These are phyloP conservation scores for Fulvia fulva DNA, from an alignment of 2,329 filamentous ascomycete genomes.

Conservation along the genomic window DNA sequence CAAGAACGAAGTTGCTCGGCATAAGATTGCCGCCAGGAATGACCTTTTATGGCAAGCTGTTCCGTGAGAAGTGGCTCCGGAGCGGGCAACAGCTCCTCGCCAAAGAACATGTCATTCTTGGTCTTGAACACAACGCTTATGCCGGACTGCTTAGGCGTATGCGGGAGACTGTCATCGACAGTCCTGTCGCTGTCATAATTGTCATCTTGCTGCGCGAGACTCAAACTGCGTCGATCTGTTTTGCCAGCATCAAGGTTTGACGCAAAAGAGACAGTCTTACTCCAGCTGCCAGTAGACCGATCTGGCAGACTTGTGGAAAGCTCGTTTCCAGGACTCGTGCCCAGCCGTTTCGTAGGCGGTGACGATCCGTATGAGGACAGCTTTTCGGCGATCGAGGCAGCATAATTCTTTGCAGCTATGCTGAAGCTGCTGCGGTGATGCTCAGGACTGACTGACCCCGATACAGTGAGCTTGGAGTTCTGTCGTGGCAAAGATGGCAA, in stretches of 20 bases:
- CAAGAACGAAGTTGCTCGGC: slow-evolving; percentile 57
- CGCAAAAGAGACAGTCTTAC: slow-evolving; percentile 35
- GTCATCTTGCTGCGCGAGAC: slow-evolving; percentile 25
- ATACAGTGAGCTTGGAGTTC: slow-evolving; percentile 21
- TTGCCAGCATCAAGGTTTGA: slow-evolving; percentile 32
- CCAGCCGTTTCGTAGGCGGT: slow-evolving; percentile 26
- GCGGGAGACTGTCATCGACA: slow-evolving; percentile 35
- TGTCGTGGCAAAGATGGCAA: slow-evolving; percentile 23
- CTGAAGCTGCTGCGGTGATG: slow-evolving; percentile 32
- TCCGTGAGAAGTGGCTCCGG: slow-evolving; percentile 48
- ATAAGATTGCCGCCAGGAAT: slow-evolving; percentile 54
- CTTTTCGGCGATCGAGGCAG: slow-evolving; percentile 33
- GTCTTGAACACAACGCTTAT: slow-evolving; percentile 46
- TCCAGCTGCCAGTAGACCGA: slow-evolving; percentile 44
- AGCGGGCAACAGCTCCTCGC: slow-evolving; percentile 43
- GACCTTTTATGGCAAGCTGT: slow-evolving; percentile 46
- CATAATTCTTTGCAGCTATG: slow-evolving; percentile 32
- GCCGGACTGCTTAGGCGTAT: slow-evolving; percentile 32
- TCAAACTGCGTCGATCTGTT: slow-evolving; percentile 32
- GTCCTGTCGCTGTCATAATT: slow-evolving; percentile 33
- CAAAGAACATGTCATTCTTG: slow-evolving; percentile 56
- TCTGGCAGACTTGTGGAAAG: slow-evolving; percentile 28
- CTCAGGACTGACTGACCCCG: slow-evolving; percentile 32
- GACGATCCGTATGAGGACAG: slow-evolving; percentile 31
- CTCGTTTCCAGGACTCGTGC: slow-evolving; percentile 29